These are phyloP conservation scores for Schizosaccharomyces octosporus DNA, from an alignment of 805 yeast species.

Conservation along the genomic window DNA sequence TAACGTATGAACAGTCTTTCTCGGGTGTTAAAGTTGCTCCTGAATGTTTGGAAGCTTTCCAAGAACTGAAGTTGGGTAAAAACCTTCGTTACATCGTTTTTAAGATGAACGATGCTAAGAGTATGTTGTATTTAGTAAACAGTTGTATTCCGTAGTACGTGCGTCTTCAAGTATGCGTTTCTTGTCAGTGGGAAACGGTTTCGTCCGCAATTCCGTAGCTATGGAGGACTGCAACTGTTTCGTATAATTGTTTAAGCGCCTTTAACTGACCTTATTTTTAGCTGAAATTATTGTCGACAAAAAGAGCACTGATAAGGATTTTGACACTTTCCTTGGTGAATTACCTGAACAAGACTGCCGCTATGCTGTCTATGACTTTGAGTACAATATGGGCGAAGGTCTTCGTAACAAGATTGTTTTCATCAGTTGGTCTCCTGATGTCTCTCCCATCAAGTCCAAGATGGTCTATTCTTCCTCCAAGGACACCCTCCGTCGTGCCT, in stretches of 20 bases:
- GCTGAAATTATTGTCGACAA: constrained; percentile 71
- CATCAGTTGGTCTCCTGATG: constrained; percentile 92
- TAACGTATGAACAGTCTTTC: background rate
- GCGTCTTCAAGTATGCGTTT: background rate
- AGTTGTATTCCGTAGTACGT: too few species aligned
- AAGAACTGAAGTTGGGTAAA: constrained; percentile 74
- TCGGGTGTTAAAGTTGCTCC: constrained; percentile 60
- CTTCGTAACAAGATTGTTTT: constrained; percentile 60
- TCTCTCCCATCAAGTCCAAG: constrained; percentile 73
- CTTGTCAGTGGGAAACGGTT: background rate
- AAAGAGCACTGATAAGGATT: constrained; percentile 49
- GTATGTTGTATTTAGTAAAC: background rate
- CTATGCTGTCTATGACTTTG: constrained; percentile 91
- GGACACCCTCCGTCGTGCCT: constrained; percentile 90
- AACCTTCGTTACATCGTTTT: constrained; percentile 65
- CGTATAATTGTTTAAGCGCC: too few species aligned
- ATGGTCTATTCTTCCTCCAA: constrained; percentile 97
- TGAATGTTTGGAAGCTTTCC: constrained; percentile 81
- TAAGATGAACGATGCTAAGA: constrained; percentile 59
- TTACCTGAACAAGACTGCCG: constrained; percentile 91
- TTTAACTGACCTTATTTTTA: background rate
- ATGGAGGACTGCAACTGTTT: too few species aligned
- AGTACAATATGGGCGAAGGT: constrained; percentile 80
- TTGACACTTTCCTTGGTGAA: constrained; percentile 66
- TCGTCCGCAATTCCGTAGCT: too few species aligned